Percentiles rank a stretch among this genome's conserved stretches.
These are phyloP conservation scores for Phytopythium chamaehyphon DNA, from an alignment of 352 stramenopile species.

Conservation along the genomic window DNA sequence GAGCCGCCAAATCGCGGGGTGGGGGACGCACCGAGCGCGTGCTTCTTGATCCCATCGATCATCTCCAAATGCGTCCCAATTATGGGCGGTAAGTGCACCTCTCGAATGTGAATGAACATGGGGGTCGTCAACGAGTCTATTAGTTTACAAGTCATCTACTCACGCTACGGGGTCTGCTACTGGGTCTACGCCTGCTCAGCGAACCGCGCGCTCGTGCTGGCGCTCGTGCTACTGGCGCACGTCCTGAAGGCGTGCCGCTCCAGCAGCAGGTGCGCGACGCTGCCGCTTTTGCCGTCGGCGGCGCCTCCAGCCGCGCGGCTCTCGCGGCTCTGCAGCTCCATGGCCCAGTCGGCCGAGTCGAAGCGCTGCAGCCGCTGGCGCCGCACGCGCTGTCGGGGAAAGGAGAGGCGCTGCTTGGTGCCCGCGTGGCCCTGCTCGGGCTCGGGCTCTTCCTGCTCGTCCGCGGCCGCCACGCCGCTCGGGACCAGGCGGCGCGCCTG, in stretches of 20 bases:
- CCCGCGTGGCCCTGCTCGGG: slow-evolving; percentile 12
- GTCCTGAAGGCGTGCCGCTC: slow-evolving; percentile 55
- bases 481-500: slow-evolving; percentile 20
- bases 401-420: background rate
- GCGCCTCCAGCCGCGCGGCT: background rate
- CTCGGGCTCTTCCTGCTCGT: slow-evolving; percentile 39
- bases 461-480: slow-evolving; percentile 10
- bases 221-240: slow-evolving; percentile 21
- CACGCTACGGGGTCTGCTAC: background rate
- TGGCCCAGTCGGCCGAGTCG: slow-evolving; percentile 68
- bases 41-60: slow-evolving; percentile 26
- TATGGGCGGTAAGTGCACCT: background rate
- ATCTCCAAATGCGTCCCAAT: slow-evolving; percentile 9
- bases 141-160: background rate
- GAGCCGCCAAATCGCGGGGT: too few species aligned
- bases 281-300: slow-evolving; percentile 8
- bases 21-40: slow-evolving; percentile 26
- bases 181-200: slow-evolving; percentile 13
- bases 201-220: slow-evolving; percentile 17
- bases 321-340: slow-evolving; percentile 28
- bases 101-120: background rate
- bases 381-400: slow-evolving; percentile 35
- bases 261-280: slow-evolving; percentile 52
- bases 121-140: background rate
- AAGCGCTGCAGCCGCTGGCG: slow-evolving; percentile 64